Base-by-base conservation (phyloP, 1,284 basidiomycete genomes). In the Rugiboletus extremiorientalis region DNA sequence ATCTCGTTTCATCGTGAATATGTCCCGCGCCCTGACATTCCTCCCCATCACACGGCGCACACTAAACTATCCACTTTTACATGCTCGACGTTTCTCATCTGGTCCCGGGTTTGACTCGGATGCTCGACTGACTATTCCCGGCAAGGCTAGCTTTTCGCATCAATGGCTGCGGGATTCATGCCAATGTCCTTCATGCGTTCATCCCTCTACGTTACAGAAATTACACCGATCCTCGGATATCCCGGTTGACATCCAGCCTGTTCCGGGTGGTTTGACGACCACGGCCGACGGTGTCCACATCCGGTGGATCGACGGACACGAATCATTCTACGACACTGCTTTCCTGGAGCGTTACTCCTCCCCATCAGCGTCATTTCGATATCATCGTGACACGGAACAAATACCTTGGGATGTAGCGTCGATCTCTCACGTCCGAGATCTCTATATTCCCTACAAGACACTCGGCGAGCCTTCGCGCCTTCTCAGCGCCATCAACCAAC, bases 161-260 rank as follows among this genome's bases (percentile, higher is more conserved):
- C 54, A 77, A 62, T 78, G 78, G 79, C 69, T 82, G 51, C 77
- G 77, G 56, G 77, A 82, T 65, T 74, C 79, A 3, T 80, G 79
- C 55, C 77, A 78, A 54, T 79, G 76, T 37, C 71, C 65, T 40
- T 66, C 74, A 11, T 91, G 87, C 58, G 76, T 93, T 8, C 88
- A 95, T 66, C 83, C 87, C 0, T 81, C 83, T n/a, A 92, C 88
- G 0, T 76, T 74, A 14, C 92, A 95, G 72, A 92, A 91, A 69
- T 78, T 94, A 2, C 87, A 89, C 68, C 76, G 83, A 49, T 85
- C 90, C 1, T 84, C 87, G 0, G 87, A 91, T 74, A 76, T 89
- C 7, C 78, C 82, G 1, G 58, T 65, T 5, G 75, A 80, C 52
- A 72, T 83, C 45, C 61, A 52, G 15, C 72, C 72, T 28, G 64